Evolutionary conservation across 176 grass and related monocot genomes (phyloP), one percentile per base, ranked within the genome.

Genomic region (Carex scoparia): DNA sequence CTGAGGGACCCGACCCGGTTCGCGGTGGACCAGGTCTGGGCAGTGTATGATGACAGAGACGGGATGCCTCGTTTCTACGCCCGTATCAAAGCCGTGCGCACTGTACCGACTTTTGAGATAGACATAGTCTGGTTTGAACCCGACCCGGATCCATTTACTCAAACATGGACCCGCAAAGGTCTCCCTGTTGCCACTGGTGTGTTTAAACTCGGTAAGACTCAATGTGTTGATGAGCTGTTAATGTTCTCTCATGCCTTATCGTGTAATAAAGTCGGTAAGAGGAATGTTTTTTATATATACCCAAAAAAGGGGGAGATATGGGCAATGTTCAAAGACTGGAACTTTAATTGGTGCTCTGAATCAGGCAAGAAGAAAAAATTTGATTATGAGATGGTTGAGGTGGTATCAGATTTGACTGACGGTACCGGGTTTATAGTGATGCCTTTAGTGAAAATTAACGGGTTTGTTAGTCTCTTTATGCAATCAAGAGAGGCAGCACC

Each of bases 21-120:
- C 77, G 72, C 79, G 30, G 86, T 67, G 74, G 91, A 89, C 88
- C 94, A 97, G 84, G 90, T 94, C 67, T 97, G 91, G 94, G 86
- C 94, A 86, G 64, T 93, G 75, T 97, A 97, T 86, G 94, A 97
- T 88, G 81, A 87, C 13, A 27, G 51, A 1, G 94, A 94, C 86
- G 94, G 92, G 64, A 97, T 97, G 94, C 94, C 94, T 30, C 84
- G 92, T 55, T 97, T 84, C 83, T 97, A 97, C 90, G 94, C 90
- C 86, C 83, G 82, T 80, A 93, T 98, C 79, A 92, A 48, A 32
- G 88, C 72, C 40, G 89, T 98, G 48, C 67, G 87, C 81, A 48
- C 66, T 61, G 32, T 3, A 11, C 93, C 86, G 0, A 53, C 66
- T 19, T 94, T 93, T 81, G 49, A 90, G 70, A 4, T 98, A 27